A percentile compares a stretch with the other conserved stretches of the same genome.
Evolutionary conservation across 768 basidiomycete genomes (phyloP).

Genomic region (Sutorius australiensis): DNA sequence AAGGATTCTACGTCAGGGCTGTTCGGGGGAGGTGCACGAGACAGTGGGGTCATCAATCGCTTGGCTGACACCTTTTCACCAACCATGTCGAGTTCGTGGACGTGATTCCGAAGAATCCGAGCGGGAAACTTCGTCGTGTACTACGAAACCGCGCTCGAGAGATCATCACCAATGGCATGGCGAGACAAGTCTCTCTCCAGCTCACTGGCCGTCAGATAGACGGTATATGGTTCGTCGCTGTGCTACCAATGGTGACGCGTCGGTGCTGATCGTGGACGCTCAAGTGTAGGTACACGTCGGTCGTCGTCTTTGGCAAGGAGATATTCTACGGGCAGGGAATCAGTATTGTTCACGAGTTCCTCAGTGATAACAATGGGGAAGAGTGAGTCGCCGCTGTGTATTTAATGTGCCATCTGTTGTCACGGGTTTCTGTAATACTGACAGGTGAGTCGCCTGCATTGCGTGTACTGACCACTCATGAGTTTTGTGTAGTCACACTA

Average conservation of each 20-base stretch:
- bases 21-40: constrained; percentile 46
- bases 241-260: not conserved
- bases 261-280: constrained; percentile 9
- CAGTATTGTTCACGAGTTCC: too few species aligned
- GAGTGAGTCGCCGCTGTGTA: too few species aligned
- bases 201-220: constrained; percentile 88
- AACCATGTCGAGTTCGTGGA: constrained; percentile 65
- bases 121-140: constrained; percentile 53
- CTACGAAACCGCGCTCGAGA: constrained; percentile 48
- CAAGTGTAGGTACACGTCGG: constrained; percentile 80
- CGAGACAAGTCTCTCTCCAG: constrained; percentile 70
- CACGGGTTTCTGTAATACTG: too few species aligned
- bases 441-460: too few species aligned
- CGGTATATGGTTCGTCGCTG: constrained; percentile 72
- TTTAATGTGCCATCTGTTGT: too few species aligned
- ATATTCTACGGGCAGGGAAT: constrained; percentile 92
- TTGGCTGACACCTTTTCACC: constrained; percentile 61
- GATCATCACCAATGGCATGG: constrained; percentile 74
- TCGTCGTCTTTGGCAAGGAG: constrained; percentile 84
- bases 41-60: constrained; percentile 57
- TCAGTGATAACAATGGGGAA: too few species aligned
- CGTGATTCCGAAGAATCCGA: constrained; percentile 59
- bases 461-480: too few species aligned
- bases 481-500: too few species aligned
- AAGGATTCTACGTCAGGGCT: constrained; percentile 57